Conservation (phyloP, 345 rosid species). For the Gossypium anomalum region DNA sequence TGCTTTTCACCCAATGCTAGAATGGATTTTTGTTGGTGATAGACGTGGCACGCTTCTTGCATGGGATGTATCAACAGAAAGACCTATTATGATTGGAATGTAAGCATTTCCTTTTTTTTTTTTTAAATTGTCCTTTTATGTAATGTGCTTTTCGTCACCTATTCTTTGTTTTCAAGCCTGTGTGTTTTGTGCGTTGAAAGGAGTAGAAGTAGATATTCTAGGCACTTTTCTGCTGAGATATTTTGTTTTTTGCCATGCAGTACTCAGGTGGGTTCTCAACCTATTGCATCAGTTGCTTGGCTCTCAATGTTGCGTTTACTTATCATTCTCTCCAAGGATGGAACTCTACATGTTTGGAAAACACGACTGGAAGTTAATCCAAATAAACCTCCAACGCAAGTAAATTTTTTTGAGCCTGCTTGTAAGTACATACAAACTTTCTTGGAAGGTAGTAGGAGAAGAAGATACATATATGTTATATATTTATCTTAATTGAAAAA, state of each 20-base stretch:
- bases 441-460: neutral
- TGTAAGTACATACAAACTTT: conserved; percentile 35
- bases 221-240: neutral
- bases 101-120: conserved; percentile 27
- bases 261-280: conserved; percentile 90
- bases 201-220: neutral
- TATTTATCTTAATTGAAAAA: neutral
- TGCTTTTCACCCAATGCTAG: conserved; percentile 92
- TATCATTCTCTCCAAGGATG: conserved; percentile 87
- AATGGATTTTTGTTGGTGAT: conserved; percentile 98
- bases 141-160: neutral
- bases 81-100: conserved; percentile 98
- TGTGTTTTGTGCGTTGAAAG: neutral
- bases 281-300: conserved; percentile 89
- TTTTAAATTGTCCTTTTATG: neutral
- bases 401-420: conserved; percentile 90
- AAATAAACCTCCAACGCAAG: conserved; percentile 84
- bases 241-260: conserved; percentile 32
- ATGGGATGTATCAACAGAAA: conserved; percentile 98
- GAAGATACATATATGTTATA: neutral
- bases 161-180: neutral
- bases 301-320: conserved; percentile 73
- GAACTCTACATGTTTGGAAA: conserved; percentile 92
- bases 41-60: conserved; percentile 94
- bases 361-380: conserved; percentile 74